Conservation (phyloP, 148 eudicot genomes). For the Cornus kousa region DNA sequence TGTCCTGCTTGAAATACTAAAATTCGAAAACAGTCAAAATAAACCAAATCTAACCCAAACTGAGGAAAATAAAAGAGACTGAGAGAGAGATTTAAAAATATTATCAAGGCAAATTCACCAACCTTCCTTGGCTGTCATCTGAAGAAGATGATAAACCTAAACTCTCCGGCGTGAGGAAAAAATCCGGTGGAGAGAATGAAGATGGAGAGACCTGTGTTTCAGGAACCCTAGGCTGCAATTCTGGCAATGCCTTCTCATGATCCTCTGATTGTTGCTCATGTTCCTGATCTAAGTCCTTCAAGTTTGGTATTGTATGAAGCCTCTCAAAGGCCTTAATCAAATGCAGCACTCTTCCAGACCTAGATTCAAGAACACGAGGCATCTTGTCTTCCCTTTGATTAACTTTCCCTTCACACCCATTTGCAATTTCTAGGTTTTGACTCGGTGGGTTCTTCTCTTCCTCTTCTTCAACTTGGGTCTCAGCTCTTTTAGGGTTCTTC, state of each 20-base stretch:
- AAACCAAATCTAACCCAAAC: conserved; percentile 18
- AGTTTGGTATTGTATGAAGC: conserved; percentile 38
- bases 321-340: conserved; percentile 83
- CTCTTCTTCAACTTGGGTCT: neutral
- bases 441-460: conserved; percentile 12
- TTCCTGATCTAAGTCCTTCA: conserved; percentile 32
- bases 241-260: conserved; percentile 46
- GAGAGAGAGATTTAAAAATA: neutral
- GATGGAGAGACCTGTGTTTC: conserved; percentile 54
- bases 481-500: neutral
- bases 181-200: conserved; percentile 58
- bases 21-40: conserved; percentile 21
- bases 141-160: conserved; percentile 64
- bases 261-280: conserved; percentile 40
- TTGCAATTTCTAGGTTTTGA: conserved; percentile 7
- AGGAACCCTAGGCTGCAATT: conserved; percentile 39
- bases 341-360: conserved; percentile 73
- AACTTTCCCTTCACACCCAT: conserved; percentile 2
- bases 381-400: conserved; percentile 48
- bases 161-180: conserved; percentile 64
- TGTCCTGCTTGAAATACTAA: conserved; percentile 50
- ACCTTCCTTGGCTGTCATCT: conserved; percentile 76
- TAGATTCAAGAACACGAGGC: conserved; percentile 50
- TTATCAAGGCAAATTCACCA: conserved; percentile 15
- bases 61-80: neutral